Evolutionary conservation across 2,329 filamentous ascomycete species (phyloP), one percentile per base, ranked within the genome.

Genomic region (Sclerotinia minor): DNA sequence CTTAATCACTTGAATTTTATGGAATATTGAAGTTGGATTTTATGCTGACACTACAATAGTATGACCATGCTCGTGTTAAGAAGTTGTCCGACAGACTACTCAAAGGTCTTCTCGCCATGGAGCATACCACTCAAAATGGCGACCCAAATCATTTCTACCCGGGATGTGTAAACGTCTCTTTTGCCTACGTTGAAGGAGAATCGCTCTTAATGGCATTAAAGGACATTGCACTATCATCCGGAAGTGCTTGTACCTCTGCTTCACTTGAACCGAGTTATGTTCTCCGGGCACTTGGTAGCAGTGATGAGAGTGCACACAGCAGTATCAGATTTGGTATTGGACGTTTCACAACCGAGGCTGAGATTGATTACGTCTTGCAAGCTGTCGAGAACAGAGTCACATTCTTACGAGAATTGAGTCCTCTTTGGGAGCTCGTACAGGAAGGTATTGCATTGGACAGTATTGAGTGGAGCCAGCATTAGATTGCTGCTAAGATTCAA

Each of bases 381-480:
- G 94, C 95, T 0, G 95, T 99, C 0, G 87, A 86, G 78, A 92
- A 96, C 78, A 87, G 95, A 64, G 95, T 99, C 54, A 90, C 88
- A 21, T 98, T 98, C 84, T 83, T 99, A 75, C 88, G 95, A 75
- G 95, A 99, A 81, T 83, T 99, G 73, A 97, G 94, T 78, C 95
- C 95, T 50, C 82, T 99, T 68, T 99, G 95, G 95, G 95, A 99
- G 81, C 81, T 99, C 72, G 95, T 99, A 17, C 95, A 99, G 81
- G 95, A 99, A 79, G 95, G 95, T 21, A 87, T 99, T 71, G 95
- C 97, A 77, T 82, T 99, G 73, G 92, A 96, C 80, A 97, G 92
- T 54, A 99, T 99, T 76, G 90, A 99, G 81, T 99, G 95, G 95
- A 96, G 91, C 78, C 94, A 97, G 82, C 95, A 99, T 80, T 98